Conservation (phyloP, 2,329 filamentous ascomycete species). For the Furcasterigmium furcatum region DNA sequence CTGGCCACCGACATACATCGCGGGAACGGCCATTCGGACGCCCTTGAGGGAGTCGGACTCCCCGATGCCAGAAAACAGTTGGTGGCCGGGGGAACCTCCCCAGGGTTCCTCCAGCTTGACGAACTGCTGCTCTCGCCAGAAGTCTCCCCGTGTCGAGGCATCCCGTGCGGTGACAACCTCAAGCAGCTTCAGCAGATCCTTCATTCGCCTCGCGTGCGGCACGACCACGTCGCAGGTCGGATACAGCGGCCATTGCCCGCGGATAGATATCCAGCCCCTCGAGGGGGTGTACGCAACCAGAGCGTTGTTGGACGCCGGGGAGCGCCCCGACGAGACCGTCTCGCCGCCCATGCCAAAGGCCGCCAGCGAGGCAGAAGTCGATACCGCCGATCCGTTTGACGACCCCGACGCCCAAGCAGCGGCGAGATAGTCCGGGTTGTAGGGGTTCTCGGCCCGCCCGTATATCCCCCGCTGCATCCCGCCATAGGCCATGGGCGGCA, state of each 20-base stretch:
- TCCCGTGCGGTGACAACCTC: constrained; percentile 39
- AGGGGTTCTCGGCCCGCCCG: constrained; percentile 48
- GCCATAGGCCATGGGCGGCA: constrained; percentile 52
- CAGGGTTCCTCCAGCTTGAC: constrained; percentile 32
- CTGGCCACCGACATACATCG: constrained; percentile 44
- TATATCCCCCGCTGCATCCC: constrained; percentile 52
- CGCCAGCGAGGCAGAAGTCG: constrained; percentile 43
- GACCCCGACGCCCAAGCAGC: constrained; percentile 51
- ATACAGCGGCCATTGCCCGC: constrained; percentile 49
- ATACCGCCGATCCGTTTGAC: constrained; percentile 48
- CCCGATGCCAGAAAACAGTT: constrained; percentile 22
- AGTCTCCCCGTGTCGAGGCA: constrained; percentile 41
- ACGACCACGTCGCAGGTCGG: constrained; percentile 49
- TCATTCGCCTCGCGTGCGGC: constrained; percentile 43
- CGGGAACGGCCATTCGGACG: constrained; percentile 44
- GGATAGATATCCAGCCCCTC: constrained; percentile 40
- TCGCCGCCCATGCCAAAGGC: constrained; percentile 48
- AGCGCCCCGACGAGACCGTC: constrained; percentile 49
- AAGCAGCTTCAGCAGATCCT: constrained; percentile 42
- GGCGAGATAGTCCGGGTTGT: constrained; percentile 45
- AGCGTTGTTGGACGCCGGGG: constrained; percentile 49
- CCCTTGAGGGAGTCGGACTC: constrained; percentile 29
- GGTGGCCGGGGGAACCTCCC: constrained; percentile 24
- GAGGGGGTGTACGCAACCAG: constrained; percentile 51
- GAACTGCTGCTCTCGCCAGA: constrained; percentile 50